These are phyloP conservation scores for Dispira simplex DNA, from an alignment of 192 early-diverging fungal species.

Conservation along the genomic window DNA sequence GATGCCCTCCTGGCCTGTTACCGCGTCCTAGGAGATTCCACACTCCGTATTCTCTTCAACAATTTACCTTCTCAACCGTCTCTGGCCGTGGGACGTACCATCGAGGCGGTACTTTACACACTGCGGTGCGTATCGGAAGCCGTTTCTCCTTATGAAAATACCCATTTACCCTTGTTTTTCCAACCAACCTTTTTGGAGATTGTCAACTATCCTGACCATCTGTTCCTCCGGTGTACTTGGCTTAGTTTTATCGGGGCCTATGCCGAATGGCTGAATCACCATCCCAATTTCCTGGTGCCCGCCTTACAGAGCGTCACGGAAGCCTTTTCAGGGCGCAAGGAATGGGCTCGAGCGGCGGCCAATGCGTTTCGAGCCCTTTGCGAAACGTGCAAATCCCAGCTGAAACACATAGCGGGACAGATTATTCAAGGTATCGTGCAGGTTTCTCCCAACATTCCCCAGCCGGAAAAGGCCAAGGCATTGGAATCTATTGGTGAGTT, in stretches of 20 bases:
- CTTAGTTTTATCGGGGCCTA: constrained; percentile 24
- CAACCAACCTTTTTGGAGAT: constrained; percentile 21
- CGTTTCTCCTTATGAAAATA: constrained; percentile 30
- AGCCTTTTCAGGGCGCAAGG: neutral
- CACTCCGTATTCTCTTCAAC: constrained; percentile 30
- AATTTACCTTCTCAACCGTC: constrained; percentile 5
- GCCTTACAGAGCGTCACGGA: constrained; percentile 14
- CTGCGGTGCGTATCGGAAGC: constrained; percentile 49
- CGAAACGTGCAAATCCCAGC: neutral
- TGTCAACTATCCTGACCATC: neutral
- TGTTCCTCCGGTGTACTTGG: neutral
- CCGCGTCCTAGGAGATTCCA: constrained; percentile 39
- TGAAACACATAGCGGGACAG: neutral
- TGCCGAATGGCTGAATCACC: constrained; percentile 38
- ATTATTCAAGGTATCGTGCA: neutral
- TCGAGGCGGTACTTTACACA: constrained; percentile 48
- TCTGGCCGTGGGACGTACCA: constrained; percentile 14
- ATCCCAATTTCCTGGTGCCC: constrained; percentile 28
- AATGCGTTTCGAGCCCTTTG: constrained; percentile 5
- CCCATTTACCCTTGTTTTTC: constrained; percentile 43
- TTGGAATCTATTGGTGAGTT: neutral
- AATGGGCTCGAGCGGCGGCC: neutral
- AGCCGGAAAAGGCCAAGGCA: neutral
- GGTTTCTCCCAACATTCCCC: neutral
- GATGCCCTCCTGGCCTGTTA: constrained; percentile 56